Percentiles rank a stretch among this genome's conserved stretches.
phyloP scores from a whole-genome alignment of 139 green algal species.

The Trebouxia sp. region DNA sequence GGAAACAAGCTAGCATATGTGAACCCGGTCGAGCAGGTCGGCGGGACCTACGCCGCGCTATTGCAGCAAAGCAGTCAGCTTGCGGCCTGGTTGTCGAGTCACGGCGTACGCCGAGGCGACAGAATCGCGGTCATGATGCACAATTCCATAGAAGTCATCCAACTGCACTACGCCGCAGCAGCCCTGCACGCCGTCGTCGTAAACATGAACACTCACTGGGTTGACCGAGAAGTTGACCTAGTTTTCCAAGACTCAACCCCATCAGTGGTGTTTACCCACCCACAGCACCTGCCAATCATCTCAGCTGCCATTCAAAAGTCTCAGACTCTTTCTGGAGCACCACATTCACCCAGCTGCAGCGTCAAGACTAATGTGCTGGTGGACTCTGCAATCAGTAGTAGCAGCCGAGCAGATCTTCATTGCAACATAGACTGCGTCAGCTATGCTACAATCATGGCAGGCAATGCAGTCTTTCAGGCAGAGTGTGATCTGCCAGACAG shows the following conservation, averaged over 20 bases:
- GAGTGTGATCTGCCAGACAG: constrained; percentile 1
- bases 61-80: neutral
- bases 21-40: neutral
- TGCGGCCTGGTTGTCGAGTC: constrained; percentile 35
- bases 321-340: neutral
- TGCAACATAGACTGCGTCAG: neutral
- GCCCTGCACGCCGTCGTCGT: constrained; percentile 71
- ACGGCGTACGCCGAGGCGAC: constrained; percentile 49
- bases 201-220: constrained; percentile 82
- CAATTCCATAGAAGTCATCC: constrained; percentile 64
- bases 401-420: neutral
- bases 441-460: neutral
- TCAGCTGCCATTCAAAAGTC: neutral
- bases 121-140: constrained; percentile 69
- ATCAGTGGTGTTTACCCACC: constrained; percentile 56
- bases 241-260: constrained; percentile 65
- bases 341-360: neutral
- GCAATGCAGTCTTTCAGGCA: neutral
- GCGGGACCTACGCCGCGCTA: neutral
- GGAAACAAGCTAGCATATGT: neutral
- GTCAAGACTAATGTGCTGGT: neutral
- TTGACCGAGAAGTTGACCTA: constrained; percentile 66
- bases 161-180: constrained; percentile 77
- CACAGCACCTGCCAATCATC: neutral
- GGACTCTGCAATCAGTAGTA: neutral